Conservation (phyloP, 2,329 filamentous ascomycete genomes). For the Aureobasidium sp. region DNA sequence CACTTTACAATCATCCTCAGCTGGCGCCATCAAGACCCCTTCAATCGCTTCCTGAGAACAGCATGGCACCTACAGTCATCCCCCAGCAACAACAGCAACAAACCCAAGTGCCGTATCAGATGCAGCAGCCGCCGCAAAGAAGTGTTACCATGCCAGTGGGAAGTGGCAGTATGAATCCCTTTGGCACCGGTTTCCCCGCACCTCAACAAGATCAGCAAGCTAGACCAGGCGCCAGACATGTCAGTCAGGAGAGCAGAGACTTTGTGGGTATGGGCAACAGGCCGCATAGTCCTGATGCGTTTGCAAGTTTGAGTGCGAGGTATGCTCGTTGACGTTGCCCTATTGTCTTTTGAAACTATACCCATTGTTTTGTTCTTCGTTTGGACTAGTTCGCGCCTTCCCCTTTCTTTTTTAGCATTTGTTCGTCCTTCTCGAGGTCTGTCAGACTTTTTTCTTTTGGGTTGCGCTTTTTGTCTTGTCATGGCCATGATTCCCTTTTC, state of each 20-base stretch:
- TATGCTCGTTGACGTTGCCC: constrained; percentile 25
- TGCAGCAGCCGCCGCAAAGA: constrained; percentile 23
- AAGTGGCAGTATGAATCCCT: constrained; percentile 28
- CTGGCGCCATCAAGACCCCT: constrained; percentile 39
- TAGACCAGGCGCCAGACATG: constrained; percentile 34
- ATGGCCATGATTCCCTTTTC: not conserved
- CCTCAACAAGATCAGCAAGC: constrained; percentile 22
- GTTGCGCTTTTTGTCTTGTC: not conserved
- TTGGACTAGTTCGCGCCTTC: not conserved
- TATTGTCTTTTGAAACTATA: not conserved
- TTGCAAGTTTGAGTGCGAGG: constrained; percentile 63
- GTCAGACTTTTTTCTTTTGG: not conserved
- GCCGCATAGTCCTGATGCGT: constrained; percentile 68
- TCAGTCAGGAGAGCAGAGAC: constrained; percentile 64
- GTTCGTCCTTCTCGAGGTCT: not conserved
- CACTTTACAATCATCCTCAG: constrained; percentile 61
- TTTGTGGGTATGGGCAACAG: constrained; percentile 55
- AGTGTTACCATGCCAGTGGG: constrained; percentile 33
- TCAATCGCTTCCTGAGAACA: constrained; percentile 31
- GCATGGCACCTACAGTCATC: constrained; percentile 20
- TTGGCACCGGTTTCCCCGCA: constrained; percentile 2
- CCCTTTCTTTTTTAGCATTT: not conserved
- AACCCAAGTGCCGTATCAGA: constrained; percentile 21
- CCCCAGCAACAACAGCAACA: constrained; percentile 21
- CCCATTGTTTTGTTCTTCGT: not conserved